phyloP scores from a whole-genome alignment of 2,329 filamentous ascomycete genomes.

The Tolypocladium amazonense region DNA sequence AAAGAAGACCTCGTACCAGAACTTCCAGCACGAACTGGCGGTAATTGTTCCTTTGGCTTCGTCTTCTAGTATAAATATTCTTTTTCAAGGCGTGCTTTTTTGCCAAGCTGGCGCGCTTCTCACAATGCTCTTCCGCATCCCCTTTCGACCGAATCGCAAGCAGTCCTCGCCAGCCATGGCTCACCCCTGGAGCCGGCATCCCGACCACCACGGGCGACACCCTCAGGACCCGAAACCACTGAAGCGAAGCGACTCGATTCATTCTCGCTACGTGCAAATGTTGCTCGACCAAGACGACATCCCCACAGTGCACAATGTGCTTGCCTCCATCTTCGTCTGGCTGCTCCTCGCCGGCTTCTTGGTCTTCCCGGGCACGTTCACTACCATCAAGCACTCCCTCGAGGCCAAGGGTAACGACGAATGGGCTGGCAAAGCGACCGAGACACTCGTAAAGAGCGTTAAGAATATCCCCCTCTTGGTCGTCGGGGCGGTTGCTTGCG shows the following conservation, averaged over 20 bases:
- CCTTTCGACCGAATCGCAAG: background rate
- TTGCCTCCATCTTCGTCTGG: slow-evolving; percentile 29
- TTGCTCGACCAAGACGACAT: slow-evolving; percentile 35
- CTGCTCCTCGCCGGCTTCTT: slow-evolving; percentile 42
- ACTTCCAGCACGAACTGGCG: background rate
- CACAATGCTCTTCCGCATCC: background rate
- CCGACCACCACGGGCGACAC: slow-evolving; percentile 4
- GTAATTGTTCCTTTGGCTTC: background rate
- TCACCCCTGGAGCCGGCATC: slow-evolving; percentile 1
- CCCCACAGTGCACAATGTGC: slow-evolving; percentile 33
- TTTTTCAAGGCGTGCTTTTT: background rate
- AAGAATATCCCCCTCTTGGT: slow-evolving; percentile 29
- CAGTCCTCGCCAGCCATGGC: background rate
- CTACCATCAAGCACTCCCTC: slow-evolving; percentile 20
- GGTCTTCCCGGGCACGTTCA: slow-evolving; percentile 41
- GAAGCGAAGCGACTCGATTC: slow-evolving; percentile 11
- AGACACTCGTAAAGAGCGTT: slow-evolving; percentile 13
- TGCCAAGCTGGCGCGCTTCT: background rate
- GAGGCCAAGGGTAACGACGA: slow-evolving; percentile 8
- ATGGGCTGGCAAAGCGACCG: slow-evolving; percentile 9
- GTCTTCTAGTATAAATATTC: background rate
- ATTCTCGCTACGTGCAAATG: slow-evolving; percentile 33
- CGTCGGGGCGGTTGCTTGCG: slow-evolving; percentile 31
- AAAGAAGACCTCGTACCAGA: background rate
- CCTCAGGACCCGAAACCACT: slow-evolving; percentile 4